A percentile compares a stretch with the other conserved stretches of the same genome.
Evolutionary conservation across 805 yeast genomes (phyloP).

Genomic region (Maudiozyma pseudohumilis): DNA sequence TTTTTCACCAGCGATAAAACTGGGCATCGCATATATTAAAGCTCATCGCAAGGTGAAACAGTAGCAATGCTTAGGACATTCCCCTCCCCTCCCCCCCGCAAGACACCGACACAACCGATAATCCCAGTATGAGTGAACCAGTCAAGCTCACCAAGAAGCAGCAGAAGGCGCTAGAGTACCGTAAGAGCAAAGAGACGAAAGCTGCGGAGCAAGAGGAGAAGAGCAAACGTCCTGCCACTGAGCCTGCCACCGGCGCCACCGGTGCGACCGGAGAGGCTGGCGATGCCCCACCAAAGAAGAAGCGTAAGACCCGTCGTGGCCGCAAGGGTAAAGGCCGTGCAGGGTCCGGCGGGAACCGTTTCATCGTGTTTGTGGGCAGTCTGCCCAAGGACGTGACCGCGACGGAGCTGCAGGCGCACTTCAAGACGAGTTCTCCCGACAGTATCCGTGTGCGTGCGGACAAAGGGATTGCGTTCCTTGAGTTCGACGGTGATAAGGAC

Average conservation of each 20-base stretch:
- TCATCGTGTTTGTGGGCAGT: constrained; percentile 82
- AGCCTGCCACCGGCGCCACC: constrained; percentile 16
- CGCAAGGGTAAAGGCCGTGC: constrained; percentile 62
- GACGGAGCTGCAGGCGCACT: constrained; percentile 57
- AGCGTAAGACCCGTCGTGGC: constrained; percentile 45
- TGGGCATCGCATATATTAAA: too few species aligned
- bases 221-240: constrained; percentile 18
- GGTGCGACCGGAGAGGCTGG: constrained; percentile 12
- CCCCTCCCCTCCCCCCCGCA: too few species aligned
- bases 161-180: constrained; percentile 28
- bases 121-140: constrained; percentile 16
- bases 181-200: constrained; percentile 25
- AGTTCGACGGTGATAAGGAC: constrained; percentile 46
- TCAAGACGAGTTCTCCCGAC: constrained; percentile 64
- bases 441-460: constrained; percentile 68
- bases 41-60: too few species aligned
- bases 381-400: constrained; percentile 64
- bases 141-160: constrained; percentile 30
- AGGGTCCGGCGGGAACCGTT: constrained; percentile 45
- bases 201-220: constrained; percentile 17
- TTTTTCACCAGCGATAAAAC: too few species aligned
- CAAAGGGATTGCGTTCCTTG: constrained; percentile 88
- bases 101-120: too few species aligned
- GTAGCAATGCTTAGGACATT: too few species aligned
- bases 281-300: constrained; percentile 41